Evolutionary conservation across 352 stramenopile genomes (phyloP), one percentile per base, ranked within the genome.

Genomic region (Phytophthora meadii): DNA sequence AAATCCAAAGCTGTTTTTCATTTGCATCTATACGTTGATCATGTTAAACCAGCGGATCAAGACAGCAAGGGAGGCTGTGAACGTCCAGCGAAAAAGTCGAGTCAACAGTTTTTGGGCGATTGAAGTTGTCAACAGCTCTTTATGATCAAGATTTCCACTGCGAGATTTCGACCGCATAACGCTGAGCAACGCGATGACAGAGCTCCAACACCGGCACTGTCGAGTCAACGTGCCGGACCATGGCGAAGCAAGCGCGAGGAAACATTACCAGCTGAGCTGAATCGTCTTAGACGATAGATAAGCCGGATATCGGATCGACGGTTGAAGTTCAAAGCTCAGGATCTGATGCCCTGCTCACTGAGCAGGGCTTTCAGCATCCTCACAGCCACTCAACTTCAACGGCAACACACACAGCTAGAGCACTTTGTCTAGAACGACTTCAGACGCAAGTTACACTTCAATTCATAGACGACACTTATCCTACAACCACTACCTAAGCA

Each of bases 21-120:
- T n/a, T n/a, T 50, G 37, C 55, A 55, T 54, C 36, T 50, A 7
- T 36, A 34, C 11, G 25, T 24, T 42, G 37, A 27, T 24, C 32
- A 24, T 42, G 62, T 66, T 61, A 70, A 59, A 70, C 61, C 32
- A 59, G 42, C 36, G 24, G 50, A 53, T 62, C 61, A 52, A 63
- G 48, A 28, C 51, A 58, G 49, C 51, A 22, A 52, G 14, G 49
- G 50, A 61, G 54, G 59, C 30, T 53, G 32, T 61, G 32, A 51
- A 51, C 44, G 60, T 53, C 28, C 40, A 64, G 54, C 61, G 44
- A 58, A 59, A 69, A 70, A 47, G 54, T 70, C 54, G 46, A 69
- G 28, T 69, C 61, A 45, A 69, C 61, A 69, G 45, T 39, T 59
- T 28, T 27, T 59, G 25, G 17, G 15, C 5, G 22, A 19, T 54